phyloP scores from a whole-genome alignment of 148 eudicot genomes.

The Dysphania ambrosioides region DNA sequence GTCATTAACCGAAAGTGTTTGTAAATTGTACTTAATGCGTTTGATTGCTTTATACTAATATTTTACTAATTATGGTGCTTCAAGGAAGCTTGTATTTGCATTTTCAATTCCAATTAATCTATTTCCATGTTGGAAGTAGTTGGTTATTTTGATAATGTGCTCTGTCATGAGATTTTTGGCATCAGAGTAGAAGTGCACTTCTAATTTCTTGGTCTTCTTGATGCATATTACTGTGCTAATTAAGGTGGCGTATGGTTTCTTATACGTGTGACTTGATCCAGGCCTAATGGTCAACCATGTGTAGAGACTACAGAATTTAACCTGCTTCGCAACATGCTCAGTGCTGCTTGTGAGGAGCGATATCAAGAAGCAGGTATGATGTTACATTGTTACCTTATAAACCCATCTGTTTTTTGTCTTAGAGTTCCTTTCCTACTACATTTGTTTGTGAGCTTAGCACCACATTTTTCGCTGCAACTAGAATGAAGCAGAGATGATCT shows the following conservation, averaged over 20 bases:
- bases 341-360: constrained; percentile 82
- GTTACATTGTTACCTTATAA: not conserved
- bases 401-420: not conserved
- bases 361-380: constrained; percentile 85
- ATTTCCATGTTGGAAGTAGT: no score
- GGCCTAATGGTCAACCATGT: constrained; percentile 74
- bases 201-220: not conserved
- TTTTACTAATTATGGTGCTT: no score
- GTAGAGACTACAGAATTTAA: constrained; percentile 67
- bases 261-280: constrained; percentile 25
- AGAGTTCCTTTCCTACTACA: not conserved
- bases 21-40: no score
- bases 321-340: constrained; percentile 77
- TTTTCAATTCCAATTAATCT: no score
- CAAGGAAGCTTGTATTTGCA: no score
- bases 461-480: not conserved
- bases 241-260: not conserved
- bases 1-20: no score
- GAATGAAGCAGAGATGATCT: not conserved
- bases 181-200: not conserved
- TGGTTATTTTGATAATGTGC: no score
- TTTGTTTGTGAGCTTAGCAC: not conserved
- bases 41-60: no score
- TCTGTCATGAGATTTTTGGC: not conserved
- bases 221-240: not conserved